These are phyloP conservation scores for Martensiomyces pterosporus DNA, from an alignment of 192 early-diverging fungal genomes.

Conservation along the genomic window DNA sequence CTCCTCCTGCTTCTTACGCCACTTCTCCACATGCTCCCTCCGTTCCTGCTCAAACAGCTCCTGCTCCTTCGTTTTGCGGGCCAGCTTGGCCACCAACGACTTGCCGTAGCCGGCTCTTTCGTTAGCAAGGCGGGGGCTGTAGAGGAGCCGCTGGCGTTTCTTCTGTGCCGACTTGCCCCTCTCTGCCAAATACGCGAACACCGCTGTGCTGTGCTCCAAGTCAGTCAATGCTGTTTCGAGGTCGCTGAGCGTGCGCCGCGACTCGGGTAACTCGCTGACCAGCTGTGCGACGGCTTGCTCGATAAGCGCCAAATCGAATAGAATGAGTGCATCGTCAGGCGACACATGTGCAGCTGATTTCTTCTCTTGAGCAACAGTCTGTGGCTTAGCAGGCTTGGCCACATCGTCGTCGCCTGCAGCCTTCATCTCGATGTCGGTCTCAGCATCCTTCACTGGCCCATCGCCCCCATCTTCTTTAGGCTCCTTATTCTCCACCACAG, in stretches of 20 bases:
- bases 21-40: conserved; percentile 49
- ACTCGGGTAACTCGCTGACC: conserved; percentile 64
- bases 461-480: too few species aligned
- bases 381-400: not conserved
- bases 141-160: conserved; percentile 49
- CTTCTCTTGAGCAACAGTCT: not conserved
- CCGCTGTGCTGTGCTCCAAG: conserved; percentile 46
- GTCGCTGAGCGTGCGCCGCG: conserved; percentile 55
- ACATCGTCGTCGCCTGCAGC: not conserved
- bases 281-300: conserved; percentile 80
- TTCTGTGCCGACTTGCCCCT: conserved; percentile 40
- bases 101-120: conserved; percentile 61
- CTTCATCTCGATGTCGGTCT: not conserved
- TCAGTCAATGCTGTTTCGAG: conserved; percentile 59
- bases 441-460: not conserved
- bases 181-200: conserved; percentile 27
- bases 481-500: too few species aligned
- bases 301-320: conserved; percentile 74
- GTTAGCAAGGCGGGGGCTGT: conserved; percentile 59
- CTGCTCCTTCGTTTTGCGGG: conserved; percentile 58
- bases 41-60: conserved; percentile 56
- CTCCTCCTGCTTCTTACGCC: conserved; percentile 52
- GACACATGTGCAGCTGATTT: conserved; percentile 4
- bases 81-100: conserved; percentile 53
- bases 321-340: conserved; percentile 54